Conservation (phyloP, 1,139 yeast species). For the Eremothecium cymbalariae region DNA sequence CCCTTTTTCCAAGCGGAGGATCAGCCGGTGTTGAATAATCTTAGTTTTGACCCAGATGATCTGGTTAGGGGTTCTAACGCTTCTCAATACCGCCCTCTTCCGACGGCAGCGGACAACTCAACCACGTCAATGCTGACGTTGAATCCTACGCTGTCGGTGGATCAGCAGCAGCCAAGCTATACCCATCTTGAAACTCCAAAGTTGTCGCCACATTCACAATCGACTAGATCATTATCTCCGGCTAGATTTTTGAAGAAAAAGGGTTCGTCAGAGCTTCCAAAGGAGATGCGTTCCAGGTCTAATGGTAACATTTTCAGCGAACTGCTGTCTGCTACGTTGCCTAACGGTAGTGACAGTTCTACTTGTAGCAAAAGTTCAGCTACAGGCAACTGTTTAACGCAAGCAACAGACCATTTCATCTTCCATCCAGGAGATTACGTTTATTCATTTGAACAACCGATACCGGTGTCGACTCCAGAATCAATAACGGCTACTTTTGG, state of each 20-base stretch:
- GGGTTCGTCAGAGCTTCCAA: constrained; percentile 29
- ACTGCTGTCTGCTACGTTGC: constrained; percentile 19
- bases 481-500: constrained; percentile 75
- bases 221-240: constrained; percentile 31
- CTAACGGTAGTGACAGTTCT: constrained; percentile 16
- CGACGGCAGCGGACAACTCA: neutral
- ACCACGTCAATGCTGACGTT: neutral
- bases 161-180: neutral
- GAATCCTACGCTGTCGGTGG: neutral
- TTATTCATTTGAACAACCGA: constrained; percentile 83
- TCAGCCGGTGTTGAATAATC: constrained; percentile 8
- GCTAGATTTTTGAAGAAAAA: constrained; percentile 38
- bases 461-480: constrained; percentile 80
- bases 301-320: constrained; percentile 23
- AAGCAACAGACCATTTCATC: constrained; percentile 32
- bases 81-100: constrained; percentile 22
- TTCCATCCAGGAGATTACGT: constrained; percentile 80
- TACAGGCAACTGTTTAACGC: constrained; percentile 6
- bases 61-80: constrained; percentile 26
- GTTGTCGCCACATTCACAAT: constrained; percentile 4
- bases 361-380: constrained; percentile 8
- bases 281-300: constrained; percentile 11
- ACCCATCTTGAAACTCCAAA: neutral
- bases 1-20: constrained; percentile 56
- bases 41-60: constrained; percentile 14